Percentiles rank a stretch among this genome's conserved stretches.
These are phyloP conservation scores for Stromatinia cepivora DNA, from an alignment of 2,329 filamentous ascomycete species.

Conservation along the genomic window DNA sequence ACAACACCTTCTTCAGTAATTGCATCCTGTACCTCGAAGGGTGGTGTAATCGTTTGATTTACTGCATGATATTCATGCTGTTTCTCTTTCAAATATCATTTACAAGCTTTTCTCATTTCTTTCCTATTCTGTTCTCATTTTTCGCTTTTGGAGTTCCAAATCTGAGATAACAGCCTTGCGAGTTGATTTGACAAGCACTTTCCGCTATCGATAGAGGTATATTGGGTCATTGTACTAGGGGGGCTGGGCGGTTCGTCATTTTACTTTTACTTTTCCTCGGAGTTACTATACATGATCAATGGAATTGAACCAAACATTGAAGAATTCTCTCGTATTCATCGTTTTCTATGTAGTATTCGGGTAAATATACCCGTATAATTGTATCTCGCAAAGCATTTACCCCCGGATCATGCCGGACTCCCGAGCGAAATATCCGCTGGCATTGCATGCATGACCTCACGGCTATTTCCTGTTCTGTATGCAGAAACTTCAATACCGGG, in stretches of 20 bases:
- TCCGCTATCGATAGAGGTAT: neutral
- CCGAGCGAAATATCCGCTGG: neutral
- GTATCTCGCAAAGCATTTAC: constrained; percentile 1
- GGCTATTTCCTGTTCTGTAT: neutral
- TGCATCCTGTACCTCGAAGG: constrained; percentile 13
- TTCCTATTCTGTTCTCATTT: neutral
- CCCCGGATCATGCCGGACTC: no score
- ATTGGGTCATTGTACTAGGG: neutral
- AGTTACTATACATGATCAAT: neutral
- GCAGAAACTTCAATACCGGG: no score
- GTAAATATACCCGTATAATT: neutral
- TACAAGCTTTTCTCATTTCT: neutral
- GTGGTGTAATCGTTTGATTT: constrained; percentile 9
- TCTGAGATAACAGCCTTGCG: neutral
- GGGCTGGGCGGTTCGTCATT: neutral
- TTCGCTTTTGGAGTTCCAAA: neutral
- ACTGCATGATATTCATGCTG: neutral
- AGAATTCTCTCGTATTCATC: neutral
- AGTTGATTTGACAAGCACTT: neutral
- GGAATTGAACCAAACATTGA: neutral
- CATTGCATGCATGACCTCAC: neutral
- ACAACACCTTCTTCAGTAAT: constrained; percentile 15
- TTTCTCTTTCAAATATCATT: neutral
- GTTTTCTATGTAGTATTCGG: neutral
- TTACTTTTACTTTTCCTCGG: neutral